phyloP scores from a whole-genome alignment of 2,329 filamentous ascomycete species.

The Trichophyton simii region DNA sequence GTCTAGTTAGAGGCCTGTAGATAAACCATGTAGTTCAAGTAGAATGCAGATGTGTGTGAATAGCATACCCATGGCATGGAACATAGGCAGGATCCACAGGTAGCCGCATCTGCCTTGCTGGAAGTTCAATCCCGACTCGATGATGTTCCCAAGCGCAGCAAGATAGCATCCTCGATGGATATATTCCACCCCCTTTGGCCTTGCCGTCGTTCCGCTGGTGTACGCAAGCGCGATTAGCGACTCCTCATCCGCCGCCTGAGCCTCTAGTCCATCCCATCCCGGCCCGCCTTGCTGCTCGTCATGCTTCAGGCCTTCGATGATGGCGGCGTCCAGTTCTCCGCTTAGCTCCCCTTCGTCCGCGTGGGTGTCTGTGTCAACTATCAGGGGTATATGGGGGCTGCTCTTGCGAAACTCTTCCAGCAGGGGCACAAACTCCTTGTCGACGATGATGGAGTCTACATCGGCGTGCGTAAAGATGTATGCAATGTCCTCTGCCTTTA shows the following conservation, averaged over 20 bases:
- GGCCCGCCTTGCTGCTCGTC: conserved; percentile 53
- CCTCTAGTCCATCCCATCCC: conserved; percentile 66
- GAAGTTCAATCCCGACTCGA: conserved; percentile 75
- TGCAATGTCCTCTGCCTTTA: conserved; percentile 72
- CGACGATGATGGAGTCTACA: conserved; percentile 75
- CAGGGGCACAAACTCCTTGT: conserved; percentile 63
- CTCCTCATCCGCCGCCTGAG: conserved; percentile 62
- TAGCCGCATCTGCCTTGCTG: conserved; percentile 61
- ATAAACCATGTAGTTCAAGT: no score
- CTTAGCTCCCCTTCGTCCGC: conserved; percentile 57
- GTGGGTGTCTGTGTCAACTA: conserved; percentile 79
- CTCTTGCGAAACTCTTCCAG: conserved; percentile 52
- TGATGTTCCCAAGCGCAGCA: conserved; percentile 68
- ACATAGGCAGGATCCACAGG: conserved; percentile 88
- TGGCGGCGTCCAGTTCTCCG: conserved; percentile 71
- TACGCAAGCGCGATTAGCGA: conserved; percentile 78
- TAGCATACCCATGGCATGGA: conserved; percentile 46
- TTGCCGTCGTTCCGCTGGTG: conserved; percentile 83
- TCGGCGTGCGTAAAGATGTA: conserved; percentile 87
- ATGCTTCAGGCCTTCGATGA: conserved; percentile 64
- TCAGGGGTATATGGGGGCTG: conserved; percentile 53
- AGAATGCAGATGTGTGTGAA: conserved; percentile 1
- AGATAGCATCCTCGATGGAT: conserved; percentile 82
- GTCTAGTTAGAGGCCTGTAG: neutral
- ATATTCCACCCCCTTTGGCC: conserved; percentile 85